Conservation (phyloP, 352 stramenopile species). For the Thalassiosira ordinaria region DNA sequence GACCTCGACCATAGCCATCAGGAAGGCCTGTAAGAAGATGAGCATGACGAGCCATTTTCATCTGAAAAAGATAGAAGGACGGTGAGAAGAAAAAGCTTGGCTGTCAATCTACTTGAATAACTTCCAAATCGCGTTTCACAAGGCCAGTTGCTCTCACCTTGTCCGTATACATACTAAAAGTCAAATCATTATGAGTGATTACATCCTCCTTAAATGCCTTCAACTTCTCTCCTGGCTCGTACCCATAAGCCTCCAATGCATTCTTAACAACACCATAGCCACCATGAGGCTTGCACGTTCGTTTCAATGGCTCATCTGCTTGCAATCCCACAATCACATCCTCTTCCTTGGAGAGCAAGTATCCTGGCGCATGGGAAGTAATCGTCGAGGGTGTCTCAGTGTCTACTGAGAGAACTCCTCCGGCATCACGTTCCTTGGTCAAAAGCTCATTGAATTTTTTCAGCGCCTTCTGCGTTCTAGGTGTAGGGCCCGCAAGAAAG, state of each 20-base stretch:
- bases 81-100: not conserved
- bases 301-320: constrained; percentile 64
- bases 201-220: constrained; percentile 56
- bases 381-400: constrained; percentile 66
- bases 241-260: constrained; percentile 70
- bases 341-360: constrained; percentile 67
- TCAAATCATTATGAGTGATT: constrained; percentile 72
- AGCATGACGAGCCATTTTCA: constrained; percentile 62
- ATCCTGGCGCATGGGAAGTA: constrained; percentile 68
- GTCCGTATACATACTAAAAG: constrained; percentile 71
- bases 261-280: constrained; percentile 64
- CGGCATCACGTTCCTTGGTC: constrained; percentile 57
- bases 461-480: constrained; percentile 57
- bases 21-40: constrained; percentile 73
- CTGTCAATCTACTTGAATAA: not conserved
- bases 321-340: constrained; percentile 73
- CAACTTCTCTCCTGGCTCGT: constrained; percentile 63
- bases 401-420: constrained; percentile 65
- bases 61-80: constrained; percentile 36
- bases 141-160: constrained; percentile 27
- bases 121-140: too few species aligned
- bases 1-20: constrained; percentile 72
- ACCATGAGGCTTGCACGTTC: constrained; percentile 68
- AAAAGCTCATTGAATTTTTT: constrained; percentile 58
- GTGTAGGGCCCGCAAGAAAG: constrained; percentile 56